Base-by-base conservation (phyloP, 306 rosid genomes). In the Prunus davidiana region DNA sequence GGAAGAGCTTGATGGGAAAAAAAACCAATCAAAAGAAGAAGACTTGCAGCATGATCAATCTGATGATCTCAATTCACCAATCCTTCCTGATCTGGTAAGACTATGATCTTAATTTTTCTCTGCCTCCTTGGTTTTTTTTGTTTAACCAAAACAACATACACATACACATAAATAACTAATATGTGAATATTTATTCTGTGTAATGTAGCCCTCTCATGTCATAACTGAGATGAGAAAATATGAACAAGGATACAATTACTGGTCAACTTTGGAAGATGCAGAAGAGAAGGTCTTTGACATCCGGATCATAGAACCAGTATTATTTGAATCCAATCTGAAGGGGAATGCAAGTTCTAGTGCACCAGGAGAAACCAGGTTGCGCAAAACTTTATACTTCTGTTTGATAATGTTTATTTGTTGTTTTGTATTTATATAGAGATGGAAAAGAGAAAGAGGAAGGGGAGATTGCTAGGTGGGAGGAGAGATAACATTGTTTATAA, bases 211-310 rank as follows among this genome's bases (percentile, higher is more conserved):
- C 3, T 13, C 30, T 60, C 63, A 51, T 20, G 7, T 54, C 34
- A 5, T 56, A n/a, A 19, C 22, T 41, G 54, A 60, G 41, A 15
- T 60, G 47, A 66, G 49, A 38, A 66, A 9, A 18, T 30, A 19
- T 8, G 52, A 64, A 56, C 71, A 24, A 34, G 74, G 43, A 38
- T 57, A 76, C 51, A 32, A 3, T 41, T 64, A 65, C 43, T 25
- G 2, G 28, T 47, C 78, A 8, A 76, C 28, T 19, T 45, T 64
- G 68, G 73, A 54, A 65, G 70, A 72, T 9, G 58, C 8, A 32
- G 58, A 64, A 3, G 60, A 65, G 64, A 72, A 49, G 27, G 11
- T 70, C 20, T 77, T 76, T 38, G 71, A 65, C 78, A 66, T 76
- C 52, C 57, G 65, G 4, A n/a, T 20, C 49, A 16, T 58, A 10